Conservation (phyloP, 257 asterid species). For the Forsythia viridissima region DNA sequence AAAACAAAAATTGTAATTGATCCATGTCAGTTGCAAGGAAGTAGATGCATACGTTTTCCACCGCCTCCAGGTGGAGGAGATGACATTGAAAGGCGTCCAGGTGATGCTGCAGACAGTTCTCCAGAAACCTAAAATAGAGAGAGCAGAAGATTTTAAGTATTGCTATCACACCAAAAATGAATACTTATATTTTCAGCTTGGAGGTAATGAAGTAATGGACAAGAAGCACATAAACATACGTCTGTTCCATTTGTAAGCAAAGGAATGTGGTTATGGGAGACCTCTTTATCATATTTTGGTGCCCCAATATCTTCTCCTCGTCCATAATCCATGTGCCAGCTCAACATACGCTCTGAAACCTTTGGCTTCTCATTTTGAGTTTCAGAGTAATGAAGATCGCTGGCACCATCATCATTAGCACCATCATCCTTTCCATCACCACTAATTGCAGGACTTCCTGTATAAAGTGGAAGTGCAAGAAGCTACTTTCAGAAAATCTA, state of each 20-base stretch:
- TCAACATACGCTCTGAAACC: slow-evolving; percentile 86
- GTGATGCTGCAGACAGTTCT: slow-evolving; percentile 96
- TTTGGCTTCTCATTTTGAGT: slow-evolving; percentile 72
- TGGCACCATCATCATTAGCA: slow-evolving; percentile 56
- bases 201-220: slow-evolving; percentile 8
- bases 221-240: slow-evolving; percentile 46
- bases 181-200: neutral
- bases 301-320: slow-evolving; percentile 66
- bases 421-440: slow-evolving; percentile 78
- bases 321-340: slow-evolving; percentile 90
- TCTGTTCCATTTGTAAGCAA: slow-evolving; percentile 96
- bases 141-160: slow-evolving; percentile 8
- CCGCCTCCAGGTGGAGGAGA: slow-evolving; percentile 87
- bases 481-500: slow-evolving; percentile 22
- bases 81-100: slow-evolving; percentile 93
- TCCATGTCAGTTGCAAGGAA: slow-evolving; percentile 40
- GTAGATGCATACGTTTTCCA: slow-evolving; percentile 59
- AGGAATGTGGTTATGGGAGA: slow-evolving; percentile 86
- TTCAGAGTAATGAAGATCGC: slow-evolving; percentile 57
- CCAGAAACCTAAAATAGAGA: slow-evolving; percentile 76
- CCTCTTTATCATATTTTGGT: slow-evolving; percentile 92
- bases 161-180: slow-evolving; percentile 9
- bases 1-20: slow-evolving; percentile 32
- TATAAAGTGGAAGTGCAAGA: slow-evolving; percentile 14
- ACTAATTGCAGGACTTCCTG: slow-evolving; percentile 91